Conservation (phyloP, 108 stramenopile genomes). For the Cyclotella distinguenda region DNA sequence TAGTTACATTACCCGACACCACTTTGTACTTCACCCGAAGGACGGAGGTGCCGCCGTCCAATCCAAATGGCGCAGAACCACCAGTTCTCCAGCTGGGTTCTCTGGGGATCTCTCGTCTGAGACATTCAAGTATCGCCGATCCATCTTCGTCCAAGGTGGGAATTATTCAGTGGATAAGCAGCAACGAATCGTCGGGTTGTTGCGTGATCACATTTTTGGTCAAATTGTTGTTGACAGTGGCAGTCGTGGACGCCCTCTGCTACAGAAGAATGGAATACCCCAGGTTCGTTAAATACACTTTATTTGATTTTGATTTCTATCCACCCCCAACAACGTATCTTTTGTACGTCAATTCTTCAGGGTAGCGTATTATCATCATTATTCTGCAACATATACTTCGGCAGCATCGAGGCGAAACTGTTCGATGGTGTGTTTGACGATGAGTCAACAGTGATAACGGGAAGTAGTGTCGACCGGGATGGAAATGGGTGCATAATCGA, state of each 20-base stretch:
- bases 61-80: constrained; percentile 39
- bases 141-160: constrained; percentile 53
- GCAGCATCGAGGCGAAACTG: constrained; percentile 69
- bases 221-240: constrained; percentile 66
- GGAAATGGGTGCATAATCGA: constrained; percentile 12
- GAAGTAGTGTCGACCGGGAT: constrained; percentile 13
- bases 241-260: constrained; percentile 48
- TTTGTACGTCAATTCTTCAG: constrained; percentile 42
- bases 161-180: constrained; percentile 48
- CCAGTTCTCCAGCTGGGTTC: constrained; percentile 27
- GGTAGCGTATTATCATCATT: constrained; percentile 87
- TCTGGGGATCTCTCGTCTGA: constrained; percentile 15
- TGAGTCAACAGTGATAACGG: constrained; percentile 19
- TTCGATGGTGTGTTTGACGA: constrained; percentile 51
- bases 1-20: constrained; percentile 65
- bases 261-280: constrained; percentile 78
- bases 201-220: constrained; percentile 69
- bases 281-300: constrained; percentile 20
- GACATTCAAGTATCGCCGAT: constrained; percentile 26
- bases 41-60: constrained; percentile 17
- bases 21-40: constrained; percentile 53
- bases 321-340: background rate
- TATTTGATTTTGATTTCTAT: background rate
- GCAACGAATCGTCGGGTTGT: constrained; percentile 46
- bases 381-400: constrained; percentile 93